Evolutionary conservation across 768 basidiomycete genomes (phyloP), one percentile per base, ranked within the genome.

Genomic region (Psilocybe azurescens): DNA sequence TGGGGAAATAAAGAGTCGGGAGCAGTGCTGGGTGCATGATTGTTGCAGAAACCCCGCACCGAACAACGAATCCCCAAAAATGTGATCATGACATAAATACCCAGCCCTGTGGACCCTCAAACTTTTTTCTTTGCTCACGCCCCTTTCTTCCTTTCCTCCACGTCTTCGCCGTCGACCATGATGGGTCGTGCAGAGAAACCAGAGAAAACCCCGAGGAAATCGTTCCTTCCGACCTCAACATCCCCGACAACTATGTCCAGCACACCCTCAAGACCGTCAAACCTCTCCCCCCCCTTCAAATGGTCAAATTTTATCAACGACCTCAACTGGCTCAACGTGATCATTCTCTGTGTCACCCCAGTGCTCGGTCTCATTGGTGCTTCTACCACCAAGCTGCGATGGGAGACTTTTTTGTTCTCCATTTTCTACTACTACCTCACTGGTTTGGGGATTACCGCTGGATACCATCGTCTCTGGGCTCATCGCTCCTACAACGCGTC

Each of bases 381-480:
- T 33, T 80, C 73, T 65, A 87, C 84, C 62, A 91, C 89, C 10
- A 80, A 72, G 72, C 79, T 93, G 54, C 80, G 83, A 63, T 86
- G 85, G 85, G 78, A 93, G 79, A 99, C 97, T 0, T 83, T 84
- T 16, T 53, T 89, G n/a, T 80, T 79, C 65, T 55, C 77, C 58
- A 66, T 79, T 55, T 69, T 79, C 59, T 79, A 79, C 69, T 78
- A 78, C 67, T 77, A 68, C 64, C 68, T 78, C 32, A 78, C 78
- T 7, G 97, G 95, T 39, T 83, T 97, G 14, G 94, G 93, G 28
- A 94, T 95, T 62, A 95, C 93, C 0, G 93, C 93, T 9, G 97
- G 97, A 10, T 99, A 99, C 78, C 97, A 99, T 71, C 89, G 97
- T 60, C 84, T 99, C 0, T 99, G 96, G 95, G 93, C 97, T 9